phyloP scores from a whole-genome alignment of 441 rosid species.

The Populus hybrid region DNA sequence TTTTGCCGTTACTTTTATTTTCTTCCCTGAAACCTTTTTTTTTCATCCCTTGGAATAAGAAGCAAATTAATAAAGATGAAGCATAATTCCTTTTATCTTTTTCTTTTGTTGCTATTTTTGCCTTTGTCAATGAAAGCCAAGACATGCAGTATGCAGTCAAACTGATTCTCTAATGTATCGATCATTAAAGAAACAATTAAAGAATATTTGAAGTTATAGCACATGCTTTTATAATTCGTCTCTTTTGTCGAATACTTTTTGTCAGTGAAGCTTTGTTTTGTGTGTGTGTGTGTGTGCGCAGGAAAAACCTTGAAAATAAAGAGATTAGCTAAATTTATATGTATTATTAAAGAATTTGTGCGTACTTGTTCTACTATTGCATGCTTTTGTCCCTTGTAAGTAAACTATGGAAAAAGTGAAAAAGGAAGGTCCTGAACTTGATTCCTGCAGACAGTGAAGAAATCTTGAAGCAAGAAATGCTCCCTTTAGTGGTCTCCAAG shows the following conservation, averaged over 20 bases:
- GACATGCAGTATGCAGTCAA: background rate
- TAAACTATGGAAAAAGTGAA: conserved; percentile 7
- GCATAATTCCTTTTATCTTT: conserved; percentile 5
- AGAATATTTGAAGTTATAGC: background rate
- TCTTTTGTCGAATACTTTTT: background rate
- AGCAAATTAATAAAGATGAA: conserved; percentile 1
- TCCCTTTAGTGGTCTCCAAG: too few species aligned
- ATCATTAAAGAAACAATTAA: background rate
- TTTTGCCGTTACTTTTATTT: background rate
- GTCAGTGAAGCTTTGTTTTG: background rate
- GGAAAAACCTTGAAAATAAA: background rate
- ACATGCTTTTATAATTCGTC: background rate
- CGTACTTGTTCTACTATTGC: too few species aligned
- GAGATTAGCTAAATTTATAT: too few species aligned
- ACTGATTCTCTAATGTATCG: too few species aligned
- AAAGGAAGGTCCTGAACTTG: conserved; percentile 24
- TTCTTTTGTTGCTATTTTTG: background rate
- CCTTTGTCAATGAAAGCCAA: background rate
- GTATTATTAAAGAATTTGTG: too few species aligned
- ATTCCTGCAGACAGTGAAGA: conserved; percentile 18
- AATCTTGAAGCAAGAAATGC: conserved; percentile 20
- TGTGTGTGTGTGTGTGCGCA: background rate
- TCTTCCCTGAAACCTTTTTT: background rate
- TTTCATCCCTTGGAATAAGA: conserved; percentile 6
- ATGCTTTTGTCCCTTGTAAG: background rate